Percentiles rank a stretch among this genome's conserved stretches.
Evolutionary conservation across 164 flowering plant species (phyloP).

Genomic region (Saururus chinensis): DNA sequence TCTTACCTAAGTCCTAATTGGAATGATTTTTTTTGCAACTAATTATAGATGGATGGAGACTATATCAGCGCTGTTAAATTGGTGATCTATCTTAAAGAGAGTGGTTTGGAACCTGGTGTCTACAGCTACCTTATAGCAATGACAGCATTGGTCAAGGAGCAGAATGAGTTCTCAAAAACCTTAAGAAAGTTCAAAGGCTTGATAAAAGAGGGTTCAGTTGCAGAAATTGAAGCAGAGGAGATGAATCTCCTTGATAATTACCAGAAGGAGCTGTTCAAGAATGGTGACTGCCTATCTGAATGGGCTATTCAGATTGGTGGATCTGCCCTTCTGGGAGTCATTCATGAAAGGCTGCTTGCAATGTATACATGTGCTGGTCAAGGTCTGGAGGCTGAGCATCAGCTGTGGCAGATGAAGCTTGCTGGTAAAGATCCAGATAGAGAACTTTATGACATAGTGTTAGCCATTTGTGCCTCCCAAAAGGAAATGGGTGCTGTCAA

Average conservation of each 20-base stretch:
- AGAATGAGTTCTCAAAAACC: constrained; percentile 69
- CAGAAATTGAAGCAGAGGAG: constrained; percentile 52
- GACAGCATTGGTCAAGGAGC: constrained; percentile 95
- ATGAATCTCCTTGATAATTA: constrained; percentile 45
- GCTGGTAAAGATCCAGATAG: constrained; percentile 63
- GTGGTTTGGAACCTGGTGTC: constrained; percentile 73
- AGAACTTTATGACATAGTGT: constrained; percentile 67
- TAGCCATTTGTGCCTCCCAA: constrained; percentile 90
- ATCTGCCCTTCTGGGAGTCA: constrained; percentile 35
- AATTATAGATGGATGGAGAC: constrained; percentile 55
- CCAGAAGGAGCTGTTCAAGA: constrained; percentile 60
- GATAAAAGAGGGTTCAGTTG: constrained; percentile 40
- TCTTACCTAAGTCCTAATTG: neutral
- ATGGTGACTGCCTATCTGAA: constrained; percentile 46
- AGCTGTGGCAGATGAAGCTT: constrained; percentile 89
- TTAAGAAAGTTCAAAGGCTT: constrained; percentile 61
- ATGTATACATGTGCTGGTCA: constrained; percentile 92
- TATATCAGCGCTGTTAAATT: constrained; percentile 51
- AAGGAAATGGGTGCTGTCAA: constrained; percentile 44
- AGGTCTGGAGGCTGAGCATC: constrained; percentile 74
- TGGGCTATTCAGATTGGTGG: constrained; percentile 66
- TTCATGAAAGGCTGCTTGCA: constrained; percentile 81
- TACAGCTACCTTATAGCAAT: constrained; percentile 86
- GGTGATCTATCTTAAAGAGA: constrained; percentile 56
- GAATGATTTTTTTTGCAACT: neutral